A percentile compares a stretch with the other conserved stretches of the same genome.
Evolutionary conservation across 2,329 filamentous ascomycete genomes (phyloP).

Genomic region (Penicillium expansum): DNA sequence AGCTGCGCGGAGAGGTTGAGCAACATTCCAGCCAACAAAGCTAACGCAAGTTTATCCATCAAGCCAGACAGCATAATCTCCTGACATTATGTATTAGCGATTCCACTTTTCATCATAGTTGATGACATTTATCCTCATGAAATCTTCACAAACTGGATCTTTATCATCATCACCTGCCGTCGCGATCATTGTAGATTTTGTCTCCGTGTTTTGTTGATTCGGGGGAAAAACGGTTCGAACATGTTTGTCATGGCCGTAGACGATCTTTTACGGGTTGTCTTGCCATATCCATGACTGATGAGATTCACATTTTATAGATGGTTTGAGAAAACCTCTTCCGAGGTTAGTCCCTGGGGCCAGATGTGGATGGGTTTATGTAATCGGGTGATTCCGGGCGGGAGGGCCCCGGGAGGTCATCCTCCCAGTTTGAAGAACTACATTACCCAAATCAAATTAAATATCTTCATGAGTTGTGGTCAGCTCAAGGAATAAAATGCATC

Average conservation of each 20-base stretch:
- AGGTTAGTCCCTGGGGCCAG: too few species aligned
- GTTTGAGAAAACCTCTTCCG: too few species aligned
- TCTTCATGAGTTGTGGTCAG: background rate
- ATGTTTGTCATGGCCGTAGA: background rate
- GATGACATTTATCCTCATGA: background rate
- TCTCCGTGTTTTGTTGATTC: background rate
- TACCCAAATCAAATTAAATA: too few species aligned
- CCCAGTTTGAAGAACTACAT: too few species aligned
- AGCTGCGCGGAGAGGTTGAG: background rate
- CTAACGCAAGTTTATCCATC: background rate
- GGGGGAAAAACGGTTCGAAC: background rate
- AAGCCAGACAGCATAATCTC: background rate
- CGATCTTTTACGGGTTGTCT: background rate
- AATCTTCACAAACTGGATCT: background rate
- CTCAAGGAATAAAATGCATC: too few species aligned
- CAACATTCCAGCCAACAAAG: constrained; percentile 4
- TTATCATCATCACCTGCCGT: background rate
- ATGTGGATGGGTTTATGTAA: background rate
- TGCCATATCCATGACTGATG: background rate
- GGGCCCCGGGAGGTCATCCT: too few species aligned
- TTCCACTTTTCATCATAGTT: background rate
- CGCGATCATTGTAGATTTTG: background rate
- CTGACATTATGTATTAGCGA: background rate
- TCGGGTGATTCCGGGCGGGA: too few species aligned
- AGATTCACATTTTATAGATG: background rate